Conservation (phyloP, 1,139 yeast genomes). For the Sugiyamaella neomexicana region DNA sequence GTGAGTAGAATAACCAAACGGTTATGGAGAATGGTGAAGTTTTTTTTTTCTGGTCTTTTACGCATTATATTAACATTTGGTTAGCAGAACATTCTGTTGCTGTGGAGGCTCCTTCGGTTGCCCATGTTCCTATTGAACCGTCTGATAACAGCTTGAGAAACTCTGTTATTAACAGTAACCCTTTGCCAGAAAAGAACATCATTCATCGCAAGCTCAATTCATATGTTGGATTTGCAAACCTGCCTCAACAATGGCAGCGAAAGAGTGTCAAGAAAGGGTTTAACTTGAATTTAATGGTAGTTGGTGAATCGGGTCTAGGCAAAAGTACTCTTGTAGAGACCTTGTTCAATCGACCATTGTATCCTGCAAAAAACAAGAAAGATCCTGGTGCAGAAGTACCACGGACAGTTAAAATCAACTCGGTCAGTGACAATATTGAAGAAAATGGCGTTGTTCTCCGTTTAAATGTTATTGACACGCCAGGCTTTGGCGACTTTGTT, state of each 20-base stretch:
- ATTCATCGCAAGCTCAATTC: constrained; percentile 84
- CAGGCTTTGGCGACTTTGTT: constrained; percentile 91
- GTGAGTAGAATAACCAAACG: constrained; percentile 1
- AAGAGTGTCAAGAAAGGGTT: constrained; percentile 94
- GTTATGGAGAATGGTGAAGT: neutral
- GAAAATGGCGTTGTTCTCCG: constrained; percentile 91
- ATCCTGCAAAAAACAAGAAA: constrained; percentile 44
- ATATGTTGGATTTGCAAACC: constrained; percentile 95
- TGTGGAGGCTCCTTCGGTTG: constrained; percentile 31
- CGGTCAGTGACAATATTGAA: constrained; percentile 72
- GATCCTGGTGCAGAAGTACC: constrained; percentile 41
- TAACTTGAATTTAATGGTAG: constrained; percentile 82
- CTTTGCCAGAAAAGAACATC: constrained; percentile 43
- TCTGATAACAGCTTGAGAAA: constrained; percentile 24
- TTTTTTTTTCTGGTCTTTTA: neutral
- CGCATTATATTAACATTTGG: constrained; percentile 2
- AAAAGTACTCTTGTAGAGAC: constrained; percentile 92
- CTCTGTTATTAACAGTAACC: constrained; percentile 27
- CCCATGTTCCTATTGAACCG: constrained; percentile 31
- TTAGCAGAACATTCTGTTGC: constrained; percentile 13
- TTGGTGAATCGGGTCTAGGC: constrained; percentile 82
- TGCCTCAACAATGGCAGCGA: constrained; percentile 99
- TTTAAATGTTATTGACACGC: constrained; percentile 83
- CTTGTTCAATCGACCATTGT: constrained; percentile 76
- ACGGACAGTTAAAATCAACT: constrained; percentile 60